phyloP scores from a whole-genome alignment of 2,329 filamentous ascomycete species.

The Verticillium nubilum region DNA sequence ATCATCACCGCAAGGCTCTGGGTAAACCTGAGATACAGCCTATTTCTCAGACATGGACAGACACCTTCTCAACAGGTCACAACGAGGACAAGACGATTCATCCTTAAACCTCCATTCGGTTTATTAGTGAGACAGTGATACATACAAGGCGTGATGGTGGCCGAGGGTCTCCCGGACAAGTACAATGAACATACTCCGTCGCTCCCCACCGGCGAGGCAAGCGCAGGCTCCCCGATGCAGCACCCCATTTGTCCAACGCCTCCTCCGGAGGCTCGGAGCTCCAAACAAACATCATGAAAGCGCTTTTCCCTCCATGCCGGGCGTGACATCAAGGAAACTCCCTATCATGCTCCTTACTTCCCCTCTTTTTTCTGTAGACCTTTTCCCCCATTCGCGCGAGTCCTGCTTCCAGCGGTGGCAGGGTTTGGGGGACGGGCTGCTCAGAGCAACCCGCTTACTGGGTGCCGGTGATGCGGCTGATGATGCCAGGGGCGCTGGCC shows the following conservation, averaged over 20 bases:
- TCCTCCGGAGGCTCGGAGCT: not conserved
- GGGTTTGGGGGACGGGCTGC: not conserved
- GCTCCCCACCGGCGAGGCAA: not conserved
- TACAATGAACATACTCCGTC: not conserved
- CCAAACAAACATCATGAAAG: not conserved
- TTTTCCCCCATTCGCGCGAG: not conserved
- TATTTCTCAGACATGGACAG: too few species aligned
- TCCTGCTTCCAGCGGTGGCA: not conserved
- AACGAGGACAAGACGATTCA: not conserved
- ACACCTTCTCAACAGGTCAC: not conserved
- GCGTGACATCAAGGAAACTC: not conserved
- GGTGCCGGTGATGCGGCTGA: constrained; percentile 1
- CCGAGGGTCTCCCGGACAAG: not conserved
- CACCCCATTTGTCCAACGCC: not conserved
- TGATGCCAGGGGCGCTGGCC: constrained; percentile 25
- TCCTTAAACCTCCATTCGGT: not conserved
- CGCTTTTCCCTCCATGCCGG: not conserved
- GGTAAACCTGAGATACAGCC: too few species aligned
- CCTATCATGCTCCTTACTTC: not conserved
- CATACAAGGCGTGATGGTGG: constrained; percentile 6
- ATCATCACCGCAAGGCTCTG: too few species aligned
- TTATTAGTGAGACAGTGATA: constrained; percentile 4
- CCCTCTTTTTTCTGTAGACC: not conserved
- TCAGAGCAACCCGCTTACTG: not conserved
- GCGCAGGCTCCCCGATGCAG: not conserved